These are phyloP conservation scores for Tetrahymena thermophila DNA, from an alignment of 73 alveolate species.

Conservation along the genomic window DNA sequence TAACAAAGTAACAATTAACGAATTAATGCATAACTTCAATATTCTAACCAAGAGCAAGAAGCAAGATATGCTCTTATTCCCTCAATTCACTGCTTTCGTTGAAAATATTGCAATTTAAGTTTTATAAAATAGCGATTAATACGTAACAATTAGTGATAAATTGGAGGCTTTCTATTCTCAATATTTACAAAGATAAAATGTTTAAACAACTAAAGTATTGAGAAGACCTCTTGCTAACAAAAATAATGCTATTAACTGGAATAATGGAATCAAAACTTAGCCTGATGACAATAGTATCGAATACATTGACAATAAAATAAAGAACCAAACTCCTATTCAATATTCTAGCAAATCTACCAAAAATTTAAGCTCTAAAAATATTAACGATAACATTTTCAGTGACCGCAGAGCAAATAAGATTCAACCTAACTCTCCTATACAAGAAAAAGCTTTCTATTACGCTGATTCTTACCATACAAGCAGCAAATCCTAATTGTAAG, in stretches of 20 bases:
- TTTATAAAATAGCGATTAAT: neutral
- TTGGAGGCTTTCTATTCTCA: neutral
- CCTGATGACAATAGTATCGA: neutral
- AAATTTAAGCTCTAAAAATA: neutral
- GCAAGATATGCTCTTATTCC: neutral
- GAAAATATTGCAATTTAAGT: neutral
- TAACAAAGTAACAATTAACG: neutral
- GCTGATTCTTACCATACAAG: neutral
- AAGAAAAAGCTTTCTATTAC: neutral
- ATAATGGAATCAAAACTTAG: neutral
- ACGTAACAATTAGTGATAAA: neutral
- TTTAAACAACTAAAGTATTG: neutral
- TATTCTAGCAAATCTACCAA: neutral
- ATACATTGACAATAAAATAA: neutral
- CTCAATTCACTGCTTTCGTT: neutral
- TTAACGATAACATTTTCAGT: too few relatives aligned
- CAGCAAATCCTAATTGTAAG: neutral
- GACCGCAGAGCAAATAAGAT: neutral
- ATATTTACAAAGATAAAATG: neutral
- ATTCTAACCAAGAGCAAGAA: neutral
- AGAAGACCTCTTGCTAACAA: neutral
- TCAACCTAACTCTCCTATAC: neutral
- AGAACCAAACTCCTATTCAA: neutral
- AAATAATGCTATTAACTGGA: neutral
- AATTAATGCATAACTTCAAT: neutral